These are phyloP conservation scores for Hymenoscyphus linearis DNA, from an alignment of 2,329 filamentous ascomycete genomes.

Conservation along the genomic window DNA sequence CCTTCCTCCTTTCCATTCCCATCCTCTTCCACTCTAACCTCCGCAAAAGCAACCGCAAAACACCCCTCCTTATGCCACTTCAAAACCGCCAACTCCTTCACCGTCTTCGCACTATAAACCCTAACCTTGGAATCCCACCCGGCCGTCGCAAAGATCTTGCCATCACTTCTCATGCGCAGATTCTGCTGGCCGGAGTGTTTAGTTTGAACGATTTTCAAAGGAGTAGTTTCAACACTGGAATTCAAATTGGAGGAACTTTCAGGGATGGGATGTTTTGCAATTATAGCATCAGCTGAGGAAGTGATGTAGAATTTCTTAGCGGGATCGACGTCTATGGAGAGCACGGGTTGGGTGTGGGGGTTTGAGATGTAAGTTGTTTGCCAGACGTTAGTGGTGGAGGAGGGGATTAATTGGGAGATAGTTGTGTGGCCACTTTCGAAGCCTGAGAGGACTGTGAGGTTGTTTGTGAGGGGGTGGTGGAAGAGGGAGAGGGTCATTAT, in stretches of 20 bases:
- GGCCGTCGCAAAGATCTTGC: constrained; percentile 78
- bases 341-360: constrained; percentile 71
- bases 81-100: constrained; percentile 84
- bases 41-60: constrained; percentile 72
- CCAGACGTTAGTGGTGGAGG: constrained; percentile 36
- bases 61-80: constrained; percentile 93
- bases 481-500: constrained; percentile 75
- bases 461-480: constrained; percentile 36
- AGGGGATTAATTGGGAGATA: constrained; percentile 42
- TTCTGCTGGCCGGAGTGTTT: constrained; percentile 89
- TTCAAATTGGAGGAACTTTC: constrained; percentile 58
- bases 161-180: constrained; percentile 71
- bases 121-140: constrained; percentile 84
- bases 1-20: neutral
- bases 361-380: constrained; percentile 57
- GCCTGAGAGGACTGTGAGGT: constrained; percentile 63
- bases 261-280: constrained; percentile 70
- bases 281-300: constrained; percentile 72
- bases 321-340: constrained; percentile 60
- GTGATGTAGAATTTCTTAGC: constrained; percentile 61
- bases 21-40: constrained; percentile 10
- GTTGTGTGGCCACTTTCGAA: constrained; percentile 81
- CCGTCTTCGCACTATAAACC: constrained; percentile 72
- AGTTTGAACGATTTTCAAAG: constrained; percentile 63
- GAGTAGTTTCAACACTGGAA: constrained; percentile 22